A percentile compares a stretch with the other conserved stretches of the same genome.
Conservation (phyloP, 306 rosid species). For the Mucuna pruriens region DNA sequence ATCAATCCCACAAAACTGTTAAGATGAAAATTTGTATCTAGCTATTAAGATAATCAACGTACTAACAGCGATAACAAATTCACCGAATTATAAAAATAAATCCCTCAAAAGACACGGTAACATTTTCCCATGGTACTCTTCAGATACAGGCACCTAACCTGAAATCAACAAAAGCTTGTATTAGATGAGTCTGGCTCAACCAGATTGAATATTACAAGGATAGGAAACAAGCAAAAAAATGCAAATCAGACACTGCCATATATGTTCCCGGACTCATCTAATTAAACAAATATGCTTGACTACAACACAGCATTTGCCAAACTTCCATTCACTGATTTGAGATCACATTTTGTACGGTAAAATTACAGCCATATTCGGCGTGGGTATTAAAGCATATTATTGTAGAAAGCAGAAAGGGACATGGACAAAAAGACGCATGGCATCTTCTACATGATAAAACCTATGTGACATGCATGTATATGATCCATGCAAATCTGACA, state of each 20-base stretch:
- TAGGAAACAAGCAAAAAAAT: not conserved
- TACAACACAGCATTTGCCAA: not conserved
- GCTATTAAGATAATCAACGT: constrained; percentile 15
- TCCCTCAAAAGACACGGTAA: constrained; percentile 54
- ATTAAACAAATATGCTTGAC: not conserved
- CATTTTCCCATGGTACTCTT: constrained; percentile 80
- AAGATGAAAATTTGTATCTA: constrained; percentile 18
- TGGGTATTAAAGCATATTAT: not conserved
- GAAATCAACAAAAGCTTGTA: not conserved
- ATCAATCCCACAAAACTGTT: constrained; percentile 8
- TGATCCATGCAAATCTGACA: not conserved
- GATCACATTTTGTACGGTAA: not conserved
- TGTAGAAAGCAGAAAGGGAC: not conserved
- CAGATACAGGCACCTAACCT: constrained; percentile 73
- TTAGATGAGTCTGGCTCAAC: not conserved
- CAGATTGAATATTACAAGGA: not conserved
- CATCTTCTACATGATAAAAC: not conserved
- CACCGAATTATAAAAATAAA: not conserved
- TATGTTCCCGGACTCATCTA: not conserved
- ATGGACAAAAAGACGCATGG: too few relatives aligned
- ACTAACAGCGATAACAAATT: not conserved
- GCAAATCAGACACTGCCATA: not conserved
- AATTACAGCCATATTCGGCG: not conserved
- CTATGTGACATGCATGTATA: not conserved
- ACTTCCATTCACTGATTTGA: not conserved